Conservation (phyloP, 495 filamentous ascomycete genomes). For the Lophiostoma macrostomum region DNA sequence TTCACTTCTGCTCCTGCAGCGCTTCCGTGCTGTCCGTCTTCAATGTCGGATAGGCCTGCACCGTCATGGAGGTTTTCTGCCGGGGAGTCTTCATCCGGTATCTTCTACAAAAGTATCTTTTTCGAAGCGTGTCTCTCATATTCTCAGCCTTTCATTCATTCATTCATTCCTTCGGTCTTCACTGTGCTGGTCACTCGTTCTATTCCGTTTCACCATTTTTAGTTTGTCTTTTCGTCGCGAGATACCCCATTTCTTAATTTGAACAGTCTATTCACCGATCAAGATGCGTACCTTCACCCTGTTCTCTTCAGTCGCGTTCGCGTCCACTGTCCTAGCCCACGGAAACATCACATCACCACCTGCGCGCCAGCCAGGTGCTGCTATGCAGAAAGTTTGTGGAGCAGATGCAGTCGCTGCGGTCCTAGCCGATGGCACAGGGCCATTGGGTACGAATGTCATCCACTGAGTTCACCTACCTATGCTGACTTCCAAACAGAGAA, state of each 20-base stretch:
- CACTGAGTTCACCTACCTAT: too few relatives aligned
- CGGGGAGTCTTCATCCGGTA: too few relatives aligned
- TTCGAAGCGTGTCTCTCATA: neutral
- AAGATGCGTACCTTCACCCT: conserved; percentile 12
- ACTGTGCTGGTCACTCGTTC: conserved; percentile 31
- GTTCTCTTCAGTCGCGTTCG: conserved; percentile 3
- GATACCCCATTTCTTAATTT: neutral
- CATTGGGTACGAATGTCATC: neutral
- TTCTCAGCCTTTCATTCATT: neutral
- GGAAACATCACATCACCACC: conserved; percentile 25
- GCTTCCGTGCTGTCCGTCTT: neutral
- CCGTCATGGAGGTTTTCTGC: too few relatives aligned
- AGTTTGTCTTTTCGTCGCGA: neutral
- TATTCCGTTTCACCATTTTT: neutral
- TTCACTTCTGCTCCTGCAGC: neutral
- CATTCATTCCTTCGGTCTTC: conserved; percentile 13
- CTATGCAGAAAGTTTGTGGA: conserved; percentile 16
- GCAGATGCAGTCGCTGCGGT: conserved; percentile 18
- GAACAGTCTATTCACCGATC: conserved; percentile 1
- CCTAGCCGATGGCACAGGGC: conserved; percentile 17
- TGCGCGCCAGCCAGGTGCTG: conserved; percentile 14
- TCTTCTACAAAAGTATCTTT: neutral
- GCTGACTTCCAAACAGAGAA: too few relatives aligned
- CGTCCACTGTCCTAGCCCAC: conserved; percentile 17
- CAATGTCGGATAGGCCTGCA: neutral